Base-by-base conservation (phyloP, 441 rosid species). In the Pelargonium fulgidum region DNA sequence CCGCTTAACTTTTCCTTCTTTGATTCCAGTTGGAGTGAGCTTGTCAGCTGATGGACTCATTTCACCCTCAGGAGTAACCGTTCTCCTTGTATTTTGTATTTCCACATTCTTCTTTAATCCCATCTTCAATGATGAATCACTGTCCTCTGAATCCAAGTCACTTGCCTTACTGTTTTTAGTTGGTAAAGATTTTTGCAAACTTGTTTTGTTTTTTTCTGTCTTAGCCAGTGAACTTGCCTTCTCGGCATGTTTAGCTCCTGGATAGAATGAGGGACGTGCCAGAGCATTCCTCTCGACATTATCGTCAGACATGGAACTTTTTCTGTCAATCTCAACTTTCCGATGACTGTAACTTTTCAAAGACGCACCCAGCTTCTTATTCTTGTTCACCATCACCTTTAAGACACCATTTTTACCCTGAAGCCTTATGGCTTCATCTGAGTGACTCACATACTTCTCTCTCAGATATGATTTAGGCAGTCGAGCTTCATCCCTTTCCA, bases 391-490 rank as follows among this genome's bases (percentile, higher is more conserved):
- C 90, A 89, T 87, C 73, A 93, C 92, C 85, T 93, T 93, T 69
- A 93, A 75, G 73, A 91, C 97, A 70, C 99, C 96, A 78, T 89
- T 92, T 82, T 87, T 92, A 42, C 99, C 99, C 85, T 92, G 98
- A 78, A 94, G 85, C 83, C 96, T 85, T 67, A 90, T 83, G 36
- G 92, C 84, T 67, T 82, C 89, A 65, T 84, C 94, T 20, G 86
- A 86, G 73, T 78, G 88, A 68, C 77, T 82, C 70, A 66, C 61
- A 64, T 70, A 77, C 64, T 82, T 81, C 73, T 85, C 87, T 78
- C 87, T 81, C 74, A 73, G 67, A 70, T 80, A 66, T 12, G 85
- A 69, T 56, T 72, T 66, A 19, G 84, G 81, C 9, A 68, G 67
- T 66, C 65, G 68, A 67, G 66, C 70, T 7, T 66, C 78, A 63